phyloP scores from a whole-genome alignment of 139 green algal species.

The Nannochloris sp. region DNA sequence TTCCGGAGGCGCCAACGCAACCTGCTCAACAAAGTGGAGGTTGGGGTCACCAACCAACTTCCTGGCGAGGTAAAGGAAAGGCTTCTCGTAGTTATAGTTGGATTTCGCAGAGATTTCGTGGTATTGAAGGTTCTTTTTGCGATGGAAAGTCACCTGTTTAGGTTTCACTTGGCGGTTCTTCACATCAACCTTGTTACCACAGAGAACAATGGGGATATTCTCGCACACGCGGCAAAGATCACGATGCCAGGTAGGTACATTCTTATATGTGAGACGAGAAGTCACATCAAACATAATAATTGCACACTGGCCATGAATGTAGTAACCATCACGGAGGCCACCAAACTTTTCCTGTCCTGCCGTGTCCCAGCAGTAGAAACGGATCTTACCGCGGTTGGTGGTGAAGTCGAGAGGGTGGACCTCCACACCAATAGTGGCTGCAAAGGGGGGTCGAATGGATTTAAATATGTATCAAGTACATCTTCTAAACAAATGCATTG shows the following conservation, averaged over 20 bases:
- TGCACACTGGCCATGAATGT: constrained; percentile 98
- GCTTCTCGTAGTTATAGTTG: constrained; percentile 99
- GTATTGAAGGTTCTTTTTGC: constrained; percentile 99
- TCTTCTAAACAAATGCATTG: not conserved
- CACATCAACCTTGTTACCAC: constrained; percentile 99
- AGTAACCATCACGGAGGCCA: constrained; percentile 97
- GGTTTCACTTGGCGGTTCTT: constrained; percentile 99
- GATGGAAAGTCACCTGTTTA: constrained; percentile 95
- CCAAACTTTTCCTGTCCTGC: constrained; percentile 99
- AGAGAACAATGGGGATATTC: constrained; percentile 99
- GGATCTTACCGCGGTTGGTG: constrained; percentile 94
- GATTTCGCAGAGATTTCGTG: constrained; percentile 99
- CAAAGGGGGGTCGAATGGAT: not conserved
- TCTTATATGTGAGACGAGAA: constrained; percentile 98
- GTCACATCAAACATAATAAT: constrained; percentile 99
- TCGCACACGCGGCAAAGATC: constrained; percentile 98
- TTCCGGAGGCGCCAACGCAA: constrained; percentile 92
- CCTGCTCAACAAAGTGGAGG: constrained; percentile 90
- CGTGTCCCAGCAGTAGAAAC: constrained; percentile 99
- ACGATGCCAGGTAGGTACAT: constrained; percentile 97
- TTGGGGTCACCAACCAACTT: constrained; percentile 94
- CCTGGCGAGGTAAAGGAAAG: constrained; percentile 97
- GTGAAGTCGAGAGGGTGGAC: constrained; percentile 98
- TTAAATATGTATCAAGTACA: not conserved
- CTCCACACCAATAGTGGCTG: constrained; percentile 97